Evolutionary conservation across 768 basidiomycete genomes (phyloP).

Genomic region (Suillus variegatus): DNA sequence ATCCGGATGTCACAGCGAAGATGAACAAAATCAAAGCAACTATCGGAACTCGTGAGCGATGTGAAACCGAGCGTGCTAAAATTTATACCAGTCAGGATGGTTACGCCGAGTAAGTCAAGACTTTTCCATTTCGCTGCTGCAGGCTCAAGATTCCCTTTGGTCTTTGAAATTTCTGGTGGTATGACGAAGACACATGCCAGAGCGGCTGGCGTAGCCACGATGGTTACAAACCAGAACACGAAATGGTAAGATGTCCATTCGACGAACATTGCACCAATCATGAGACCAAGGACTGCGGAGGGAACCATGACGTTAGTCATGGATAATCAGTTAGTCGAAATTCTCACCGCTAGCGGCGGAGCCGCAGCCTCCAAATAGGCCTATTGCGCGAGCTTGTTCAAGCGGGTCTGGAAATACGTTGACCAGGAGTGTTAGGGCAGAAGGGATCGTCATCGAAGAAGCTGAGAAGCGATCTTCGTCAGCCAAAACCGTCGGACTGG

Average conservation of each 20-base stretch:
- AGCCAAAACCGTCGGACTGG: not conserved
- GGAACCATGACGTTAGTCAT: not conserved
- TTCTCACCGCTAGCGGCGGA: constrained; percentile 44
- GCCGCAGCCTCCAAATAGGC: constrained; percentile 46
- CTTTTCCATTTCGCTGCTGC: constrained; percentile 25
- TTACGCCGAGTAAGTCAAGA: constrained; percentile 42
- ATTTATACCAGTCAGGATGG: constrained; percentile 36
- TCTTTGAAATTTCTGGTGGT: constrained; percentile 24
- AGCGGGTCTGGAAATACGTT: constrained; percentile 48
- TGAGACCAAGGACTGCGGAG: constrained; percentile 40
- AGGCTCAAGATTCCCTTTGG: constrained; percentile 3
- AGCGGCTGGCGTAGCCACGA: constrained; percentile 38
- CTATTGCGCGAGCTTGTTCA: constrained; percentile 50
- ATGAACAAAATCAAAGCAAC: constrained; percentile 36
- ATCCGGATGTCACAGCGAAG: constrained; percentile 47
- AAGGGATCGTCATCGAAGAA: constrained; percentile 52
- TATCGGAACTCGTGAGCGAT: constrained; percentile 4
- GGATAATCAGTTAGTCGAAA: not conserved
- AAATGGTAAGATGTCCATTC: constrained; percentile 44
- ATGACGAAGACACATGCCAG: constrained; percentile 35
- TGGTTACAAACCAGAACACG: constrained; percentile 51
- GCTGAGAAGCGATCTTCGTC: constrained; percentile 26
- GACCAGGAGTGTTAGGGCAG: constrained; percentile 50
- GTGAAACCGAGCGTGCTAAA: not conserved
- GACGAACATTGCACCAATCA: constrained; percentile 47